Evolutionary conservation across 768 basidiomycete species (phyloP).

Genomic region (Calocybe indica): DNA sequence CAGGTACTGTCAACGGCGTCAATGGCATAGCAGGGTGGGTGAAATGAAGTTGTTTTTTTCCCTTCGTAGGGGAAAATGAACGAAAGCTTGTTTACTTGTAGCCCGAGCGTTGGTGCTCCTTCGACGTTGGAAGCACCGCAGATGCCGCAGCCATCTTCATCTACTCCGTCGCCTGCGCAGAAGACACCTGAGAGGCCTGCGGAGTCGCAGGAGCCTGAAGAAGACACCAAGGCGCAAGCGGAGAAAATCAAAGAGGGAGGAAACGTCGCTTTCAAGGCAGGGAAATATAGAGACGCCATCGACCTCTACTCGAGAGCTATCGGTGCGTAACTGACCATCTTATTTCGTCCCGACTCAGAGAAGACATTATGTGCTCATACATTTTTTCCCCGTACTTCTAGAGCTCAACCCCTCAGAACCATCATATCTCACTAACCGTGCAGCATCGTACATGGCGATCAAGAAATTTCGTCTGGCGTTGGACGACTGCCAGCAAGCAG

Average conservation of each 20-base stretch:
- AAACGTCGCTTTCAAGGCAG: slow-evolving; percentile 68
- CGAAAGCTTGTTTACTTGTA: too few relatives aligned
- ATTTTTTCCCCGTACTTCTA: slow-evolving; percentile 16
- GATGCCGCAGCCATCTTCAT: too few relatives aligned
- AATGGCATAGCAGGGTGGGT: too few relatives aligned
- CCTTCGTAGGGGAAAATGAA: too few relatives aligned
- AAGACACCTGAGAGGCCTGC: too few relatives aligned
- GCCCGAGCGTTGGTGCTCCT: too few relatives aligned
- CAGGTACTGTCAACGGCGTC: too few relatives aligned
- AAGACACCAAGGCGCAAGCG: slow-evolving; percentile 41
- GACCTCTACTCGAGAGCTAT: slow-evolving; percentile 74
- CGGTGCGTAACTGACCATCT: slow-evolving; percentile 28
- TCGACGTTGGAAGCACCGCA: too few relatives aligned
- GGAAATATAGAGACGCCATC: slow-evolving; percentile 61
- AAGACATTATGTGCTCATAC: neutral
- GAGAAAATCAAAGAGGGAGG: slow-evolving; percentile 70
- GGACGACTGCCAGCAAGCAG: slow-evolving; percentile 73
- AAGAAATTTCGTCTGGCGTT: slow-evolving; percentile 74
- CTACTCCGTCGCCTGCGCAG: too few relatives aligned
- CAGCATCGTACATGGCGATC: slow-evolving; percentile 78
- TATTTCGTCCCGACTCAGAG: neutral
- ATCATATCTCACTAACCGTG: slow-evolving; percentile 79
- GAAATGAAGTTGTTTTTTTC: too few relatives aligned
- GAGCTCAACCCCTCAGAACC: slow-evolving; percentile 62
- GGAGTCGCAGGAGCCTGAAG: slow-evolving; percentile 8